Base-by-base conservation (phyloP, 1,284 basidiomycete species). In the Trichosporon faecale region DNA sequence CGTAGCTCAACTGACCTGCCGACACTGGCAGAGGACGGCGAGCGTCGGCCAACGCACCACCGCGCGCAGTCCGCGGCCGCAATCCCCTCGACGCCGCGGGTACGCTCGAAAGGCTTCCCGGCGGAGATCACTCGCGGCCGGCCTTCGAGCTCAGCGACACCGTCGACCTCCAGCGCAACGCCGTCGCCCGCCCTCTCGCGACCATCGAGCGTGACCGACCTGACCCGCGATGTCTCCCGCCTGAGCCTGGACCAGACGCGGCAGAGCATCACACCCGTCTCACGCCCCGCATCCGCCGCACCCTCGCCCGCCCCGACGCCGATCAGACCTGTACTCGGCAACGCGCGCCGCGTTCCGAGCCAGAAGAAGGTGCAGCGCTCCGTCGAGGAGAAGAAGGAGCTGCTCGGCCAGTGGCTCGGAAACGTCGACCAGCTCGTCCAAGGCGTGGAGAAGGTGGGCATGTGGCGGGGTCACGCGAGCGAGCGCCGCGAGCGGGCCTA, bases 401-500 rank as follows among this genome's bases (percentile, higher is more conserved):
- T 92, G 55, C 79, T 95, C 67, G 90, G 90, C 0, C 88, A 88
- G 66, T 90, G 93, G 88, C 80, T 95, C 64, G 93, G 92, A 1
- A 95, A 95, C 78, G 92, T 95, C 7, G 92, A 94, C 79, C 90
- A 91, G 64, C 86, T 94, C 9, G 91, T 95, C 3, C 91, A 92
- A 75, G 90, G 92, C 1, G 91, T 94, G 23, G 86, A 90, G 73
- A 91, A 89, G 82, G 91, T 91, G 0, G 92, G 92, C 0, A 89
- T 94, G 68, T 94, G 91, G 91, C 33, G 29, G 7, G 12, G 21
- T 5, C 16, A 11, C 46, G 46, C 2, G 12, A n/a, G 46, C 46
- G 46, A 52, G 37, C 63, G 35, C 21, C 8, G 55, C 27, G 55
- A 27, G 29, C 35, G 35, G 27, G 29, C 29, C 18, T 18, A 29